Evolutionary conservation across 1,284 basidiomycete genomes (phyloP), one percentile per base, ranked within the genome.

Genomic region (Ustilago trichophora): DNA sequence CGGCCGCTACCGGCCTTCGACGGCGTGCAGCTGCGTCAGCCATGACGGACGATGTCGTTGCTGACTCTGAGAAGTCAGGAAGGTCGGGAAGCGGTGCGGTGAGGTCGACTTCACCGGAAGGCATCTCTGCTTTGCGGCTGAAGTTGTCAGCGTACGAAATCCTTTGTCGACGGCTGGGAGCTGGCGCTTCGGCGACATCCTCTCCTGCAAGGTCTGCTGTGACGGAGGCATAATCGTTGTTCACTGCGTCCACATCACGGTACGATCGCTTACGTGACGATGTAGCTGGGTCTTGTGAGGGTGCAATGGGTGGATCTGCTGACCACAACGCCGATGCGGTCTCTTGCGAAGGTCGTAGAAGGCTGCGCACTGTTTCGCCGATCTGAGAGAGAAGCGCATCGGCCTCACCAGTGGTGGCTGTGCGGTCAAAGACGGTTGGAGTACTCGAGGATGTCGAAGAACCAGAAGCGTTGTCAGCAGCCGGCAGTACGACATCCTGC

Each of bases 141-240:
- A 69, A 63, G 13, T 36, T 50, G 41, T 69, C 66, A 13, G 59
- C 59, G 13, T 69, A 69, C 13, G 66, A 69, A 22, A 69, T 54
- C 15, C 52, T 46, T 32, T 59, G 66, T n/a, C 65, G 49, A n/a
- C 54, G 66, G 22, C 25, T 52, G 1, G 56, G 55, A 9, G 29
- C 29, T 1, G 40, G 21, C 5, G 27, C 40, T 25, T 44, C 16
- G 6, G 40, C 21, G 15, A 6, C 31, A 0, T 38, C 48, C 6
- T 22, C 35, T 8, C 36, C 46, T 9, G 51, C 41, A 18, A 59
- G 52, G 31, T 66, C 52, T 10, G 47, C 41, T 2, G 31, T 31
- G 7, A 19, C 7, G 10, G 35, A 26, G 13, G 10, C 40, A 13
- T 50, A 22, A 10, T 26, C 42, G 8, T 41, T 19, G 26, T 58